Evolutionary conservation across 805 yeast genomes (phyloP).

Genomic region (Phaffomyces opuntiae): DNA sequence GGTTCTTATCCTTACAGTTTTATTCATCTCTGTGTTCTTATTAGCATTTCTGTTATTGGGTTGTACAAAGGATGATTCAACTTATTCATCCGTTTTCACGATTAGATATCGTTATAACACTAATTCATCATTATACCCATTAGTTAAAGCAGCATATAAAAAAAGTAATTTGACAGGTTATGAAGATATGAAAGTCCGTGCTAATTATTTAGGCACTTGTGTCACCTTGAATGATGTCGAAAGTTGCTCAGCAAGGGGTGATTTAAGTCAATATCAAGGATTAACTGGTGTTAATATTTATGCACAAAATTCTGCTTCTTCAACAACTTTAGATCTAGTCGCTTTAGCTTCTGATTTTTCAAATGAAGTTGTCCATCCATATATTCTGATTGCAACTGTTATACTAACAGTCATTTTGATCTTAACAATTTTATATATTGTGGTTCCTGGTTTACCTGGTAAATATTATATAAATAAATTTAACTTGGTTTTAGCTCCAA

Average conservation of each 20-base stretch:
- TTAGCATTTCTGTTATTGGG: slow-evolving; percentile 52
- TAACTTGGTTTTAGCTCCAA: slow-evolving; percentile 27
- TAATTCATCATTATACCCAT: slow-evolving; percentile 35
- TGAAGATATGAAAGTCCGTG: slow-evolving; percentile 36
- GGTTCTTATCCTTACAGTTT: slow-evolving; percentile 31
- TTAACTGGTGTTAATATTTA: slow-evolving; percentile 30
- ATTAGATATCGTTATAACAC: slow-evolving; percentile 42
- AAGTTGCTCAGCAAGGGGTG: slow-evolving; percentile 31
- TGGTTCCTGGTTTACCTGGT: slow-evolving; percentile 45
- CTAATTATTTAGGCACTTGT: slow-evolving; percentile 56
- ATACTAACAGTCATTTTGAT: slow-evolving; percentile 36
- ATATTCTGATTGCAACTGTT: slow-evolving; percentile 42
- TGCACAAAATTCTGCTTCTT: slow-evolving; percentile 25
- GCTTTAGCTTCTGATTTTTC: slow-evolving; percentile 39
- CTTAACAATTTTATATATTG: slow-evolving; percentile 34
- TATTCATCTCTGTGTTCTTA: slow-evolving; percentile 43
- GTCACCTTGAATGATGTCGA: slow-evolving; percentile 28
- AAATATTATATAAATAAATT: slow-evolving; percentile 22
- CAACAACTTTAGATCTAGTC: slow-evolving; percentile 36
- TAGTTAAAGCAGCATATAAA: slow-evolving; percentile 32
- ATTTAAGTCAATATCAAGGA: slow-evolving; percentile 20
- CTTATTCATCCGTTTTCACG: slow-evolving; percentile 44
- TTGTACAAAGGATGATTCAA: slow-evolving; percentile 33
- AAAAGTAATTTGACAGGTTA: slow-evolving; percentile 27
- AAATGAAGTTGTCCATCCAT: slow-evolving; percentile 45